These are phyloP conservation scores for Aspergillus fructus DNA, from an alignment of 2,329 filamentous ascomycete species.

Conservation along the genomic window DNA sequence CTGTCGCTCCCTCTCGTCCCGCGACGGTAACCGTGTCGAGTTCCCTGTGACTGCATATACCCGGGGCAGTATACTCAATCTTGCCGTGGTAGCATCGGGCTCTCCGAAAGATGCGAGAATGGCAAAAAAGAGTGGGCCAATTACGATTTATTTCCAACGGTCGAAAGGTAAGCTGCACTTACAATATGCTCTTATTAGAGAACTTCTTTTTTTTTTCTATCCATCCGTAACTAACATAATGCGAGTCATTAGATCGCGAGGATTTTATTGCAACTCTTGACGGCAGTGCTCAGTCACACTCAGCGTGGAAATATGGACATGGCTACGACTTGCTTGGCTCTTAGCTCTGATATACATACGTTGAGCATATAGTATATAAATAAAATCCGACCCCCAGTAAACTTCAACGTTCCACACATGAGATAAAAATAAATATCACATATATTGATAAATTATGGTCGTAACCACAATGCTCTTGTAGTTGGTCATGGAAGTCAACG, in stretches of 20 bases:
- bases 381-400: no score
- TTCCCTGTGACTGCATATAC: constrained; percentile 22
- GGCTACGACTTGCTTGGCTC: not conserved
- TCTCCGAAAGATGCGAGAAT: constrained; percentile 22
- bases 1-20: constrained; percentile 2
- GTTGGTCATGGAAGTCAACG: no score
- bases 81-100: constrained; percentile 28
- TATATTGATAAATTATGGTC: no score
- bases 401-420: no score
- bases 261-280: constrained; percentile 19
- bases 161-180: constrained; percentile 18
- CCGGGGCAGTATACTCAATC: constrained; percentile 27
- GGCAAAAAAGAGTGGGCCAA: constrained; percentile 19
- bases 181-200: not conserved
- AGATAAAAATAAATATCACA: no score
- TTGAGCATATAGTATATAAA: no score
- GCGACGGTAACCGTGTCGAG: constrained; percentile 23
- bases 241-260: constrained; percentile 17
- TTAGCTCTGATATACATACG: not conserved
- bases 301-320: not conserved
- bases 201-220: not conserved
- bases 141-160: constrained; percentile 28
- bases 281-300: not conserved
- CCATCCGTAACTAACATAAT: not conserved
- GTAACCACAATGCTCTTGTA: no score